Evolutionary conservation across 140 eudicot species (phyloP).

Genomic region (Oenanthe javanica): DNA sequence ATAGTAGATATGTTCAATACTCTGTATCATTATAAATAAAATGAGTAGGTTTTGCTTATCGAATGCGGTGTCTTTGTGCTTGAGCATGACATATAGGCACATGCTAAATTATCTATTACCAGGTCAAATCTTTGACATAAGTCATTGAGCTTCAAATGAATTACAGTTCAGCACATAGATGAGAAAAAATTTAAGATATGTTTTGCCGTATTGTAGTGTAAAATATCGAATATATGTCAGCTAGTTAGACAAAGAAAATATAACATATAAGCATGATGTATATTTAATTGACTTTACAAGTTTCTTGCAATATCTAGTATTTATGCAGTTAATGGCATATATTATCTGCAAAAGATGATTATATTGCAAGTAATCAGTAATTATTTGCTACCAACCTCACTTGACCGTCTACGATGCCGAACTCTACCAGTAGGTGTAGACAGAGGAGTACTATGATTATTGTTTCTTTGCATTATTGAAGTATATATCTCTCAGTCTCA

Average conservation of each 20-base stretch:
- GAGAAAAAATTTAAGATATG: neutral
- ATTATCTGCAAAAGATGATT: neutral
- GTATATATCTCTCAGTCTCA: constrained; percentile 16
- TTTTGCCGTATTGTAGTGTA: neutral
- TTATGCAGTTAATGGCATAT: neutral
- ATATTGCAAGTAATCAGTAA: neutral
- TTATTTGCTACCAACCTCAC: constrained; percentile 39
- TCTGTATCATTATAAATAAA: no score
- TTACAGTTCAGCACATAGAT: neutral
- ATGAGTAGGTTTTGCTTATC: neutral
- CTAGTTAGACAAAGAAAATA: neutral
- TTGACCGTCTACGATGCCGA: constrained; percentile 47
- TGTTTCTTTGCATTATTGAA: constrained; percentile 29
- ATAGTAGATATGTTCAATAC: neutral
- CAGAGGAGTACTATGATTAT: constrained; percentile 34
- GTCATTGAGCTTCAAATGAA: neutral
- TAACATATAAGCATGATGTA: neutral
- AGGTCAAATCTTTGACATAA: neutral
- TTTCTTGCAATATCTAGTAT: neutral
- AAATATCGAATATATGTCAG: neutral
- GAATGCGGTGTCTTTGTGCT: neutral
- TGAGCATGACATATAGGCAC: neutral
- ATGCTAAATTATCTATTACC: neutral
- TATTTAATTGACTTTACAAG: neutral
- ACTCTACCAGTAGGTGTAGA: constrained; percentile 40